Conservation (phyloP, 106 monocot species). For the Gastrodia elata region DNA sequence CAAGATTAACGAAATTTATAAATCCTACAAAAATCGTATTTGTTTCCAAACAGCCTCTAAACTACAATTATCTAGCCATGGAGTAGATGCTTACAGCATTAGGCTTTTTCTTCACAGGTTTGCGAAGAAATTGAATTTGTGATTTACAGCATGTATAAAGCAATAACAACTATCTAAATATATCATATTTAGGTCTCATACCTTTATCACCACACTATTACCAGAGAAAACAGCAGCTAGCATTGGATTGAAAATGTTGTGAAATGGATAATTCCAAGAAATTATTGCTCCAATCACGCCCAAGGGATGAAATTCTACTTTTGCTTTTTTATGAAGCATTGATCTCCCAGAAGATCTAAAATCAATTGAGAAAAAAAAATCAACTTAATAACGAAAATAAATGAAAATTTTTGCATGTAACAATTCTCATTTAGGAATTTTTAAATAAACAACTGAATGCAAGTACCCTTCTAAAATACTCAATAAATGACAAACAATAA, state of each 20-base stretch:
- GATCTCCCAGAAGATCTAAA: slow-evolving; percentile 75
- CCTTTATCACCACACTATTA: slow-evolving; percentile 93
- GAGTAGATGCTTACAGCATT: background rate
- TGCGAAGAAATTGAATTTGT: background rate
- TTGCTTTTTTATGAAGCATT: slow-evolving; percentile 95
- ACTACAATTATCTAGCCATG: background rate
- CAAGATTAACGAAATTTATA: too few relatives aligned
- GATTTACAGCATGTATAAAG: background rate
- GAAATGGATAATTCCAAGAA: slow-evolving; percentile 99
- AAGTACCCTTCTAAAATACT: too few relatives aligned
- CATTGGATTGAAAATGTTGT: slow-evolving; percentile 96
- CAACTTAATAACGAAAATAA: background rate
- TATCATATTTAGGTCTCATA: slow-evolving; percentile 17
- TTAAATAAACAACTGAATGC: background rate
- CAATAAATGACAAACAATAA: too few relatives aligned
- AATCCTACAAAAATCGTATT: too few relatives aligned
- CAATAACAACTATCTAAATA: background rate
- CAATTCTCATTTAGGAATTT: background rate
- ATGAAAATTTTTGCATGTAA: background rate
- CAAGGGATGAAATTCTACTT: slow-evolving; percentile 91
- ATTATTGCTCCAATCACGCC: slow-evolving; percentile 99
- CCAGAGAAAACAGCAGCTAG: slow-evolving; percentile 96
- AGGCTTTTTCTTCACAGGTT: background rate
- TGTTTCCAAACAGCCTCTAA: too few relatives aligned
- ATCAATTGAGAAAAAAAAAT: background rate